Percentiles rank a stretch among this genome's conserved stretches.
Evolutionary conservation across 805 yeast genomes (phyloP).

Genomic region (Starmerella sirachaensis): DNA sequence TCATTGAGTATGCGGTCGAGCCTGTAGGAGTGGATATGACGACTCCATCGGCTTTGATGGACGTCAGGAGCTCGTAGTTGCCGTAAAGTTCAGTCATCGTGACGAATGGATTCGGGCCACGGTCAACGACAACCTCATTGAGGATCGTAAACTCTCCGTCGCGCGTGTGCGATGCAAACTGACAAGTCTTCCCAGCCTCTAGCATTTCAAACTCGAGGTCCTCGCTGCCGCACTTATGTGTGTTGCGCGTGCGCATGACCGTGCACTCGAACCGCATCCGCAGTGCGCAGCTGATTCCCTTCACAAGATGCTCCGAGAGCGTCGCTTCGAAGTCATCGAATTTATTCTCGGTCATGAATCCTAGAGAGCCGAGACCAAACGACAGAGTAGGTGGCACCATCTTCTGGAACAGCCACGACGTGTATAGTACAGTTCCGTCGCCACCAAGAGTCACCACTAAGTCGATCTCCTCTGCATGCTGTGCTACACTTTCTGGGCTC

Average conservation of each 20-base stretch:
- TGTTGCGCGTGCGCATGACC: conserved; percentile 32
- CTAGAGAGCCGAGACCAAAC: conserved; percentile 81
- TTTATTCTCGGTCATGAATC: conserved; percentile 78
- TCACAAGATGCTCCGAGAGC: conserved; percentile 45
- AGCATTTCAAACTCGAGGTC: conserved; percentile 35
- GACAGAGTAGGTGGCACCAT: conserved; percentile 86
- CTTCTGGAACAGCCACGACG: conserved; percentile 72
- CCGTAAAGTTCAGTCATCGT: conserved; percentile 84
- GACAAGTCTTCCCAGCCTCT: conserved; percentile 26
- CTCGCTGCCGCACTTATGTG: conserved; percentile 25
- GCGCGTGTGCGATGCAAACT: conserved; percentile 14
- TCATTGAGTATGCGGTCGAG: conserved; percentile 86
- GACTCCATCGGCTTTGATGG: conserved; percentile 88
- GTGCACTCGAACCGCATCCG: conserved; percentile 83
- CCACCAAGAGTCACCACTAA: conserved; percentile 86
- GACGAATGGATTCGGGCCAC: conserved; percentile 90
- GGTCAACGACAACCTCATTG: conserved; percentile 79
- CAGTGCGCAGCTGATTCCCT: conserved; percentile 65
- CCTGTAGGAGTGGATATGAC: conserved; percentile 94
- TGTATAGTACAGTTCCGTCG: conserved; percentile 88
- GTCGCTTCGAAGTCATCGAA: conserved; percentile 58
- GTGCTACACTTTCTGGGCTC: conserved; percentile 40
- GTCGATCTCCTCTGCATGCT: conserved; percentile 46
- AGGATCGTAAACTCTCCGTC: conserved; percentile 50
- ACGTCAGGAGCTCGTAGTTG: conserved; percentile 70